Conservation (phyloP, 192 early-diverging fungal genomes). For the Entomortierella lignicola region DNA sequence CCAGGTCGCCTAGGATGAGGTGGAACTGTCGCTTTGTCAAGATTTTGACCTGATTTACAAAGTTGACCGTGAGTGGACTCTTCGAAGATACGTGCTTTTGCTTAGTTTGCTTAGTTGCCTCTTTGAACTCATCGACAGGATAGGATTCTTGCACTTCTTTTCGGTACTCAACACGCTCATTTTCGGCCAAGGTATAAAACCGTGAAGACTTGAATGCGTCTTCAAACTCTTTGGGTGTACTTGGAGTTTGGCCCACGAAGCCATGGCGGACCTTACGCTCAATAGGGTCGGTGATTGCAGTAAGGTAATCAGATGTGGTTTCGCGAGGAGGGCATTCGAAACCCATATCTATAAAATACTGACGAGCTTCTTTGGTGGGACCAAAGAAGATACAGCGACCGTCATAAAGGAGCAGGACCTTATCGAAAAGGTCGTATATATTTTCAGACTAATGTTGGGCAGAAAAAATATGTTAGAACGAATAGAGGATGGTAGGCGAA, state of each 20-base stretch:
- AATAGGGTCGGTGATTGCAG: constrained; percentile 72
- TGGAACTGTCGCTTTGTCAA: constrained; percentile 73
- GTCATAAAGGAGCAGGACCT: constrained; percentile 71
- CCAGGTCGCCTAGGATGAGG: constrained; percentile 66
- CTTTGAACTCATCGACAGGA: constrained; percentile 52
- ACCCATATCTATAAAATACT: constrained; percentile 73
- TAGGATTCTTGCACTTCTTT: constrained; percentile 27
- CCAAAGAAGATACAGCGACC: constrained; percentile 80
- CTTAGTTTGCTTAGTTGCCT: constrained; percentile 68
- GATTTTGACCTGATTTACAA: constrained; percentile 69
- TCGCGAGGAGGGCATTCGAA: constrained; percentile 72
- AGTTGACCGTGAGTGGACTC: constrained; percentile 75
- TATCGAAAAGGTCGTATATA: constrained; percentile 82
- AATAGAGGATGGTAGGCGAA: constrained; percentile 35
- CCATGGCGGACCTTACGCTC: constrained; percentile 66
- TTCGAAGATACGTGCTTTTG: constrained; percentile 58
- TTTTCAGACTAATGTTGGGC: constrained; percentile 79
- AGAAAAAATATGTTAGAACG: no score
- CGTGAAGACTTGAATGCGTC: constrained; percentile 58
- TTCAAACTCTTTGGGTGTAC: constrained; percentile 73
- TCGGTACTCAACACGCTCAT: constrained; percentile 59
- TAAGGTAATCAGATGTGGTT: constrained; percentile 79
- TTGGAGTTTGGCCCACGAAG: constrained; percentile 66
- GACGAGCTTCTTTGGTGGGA: constrained; percentile 65
- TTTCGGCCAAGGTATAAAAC: constrained; percentile 53